Evolutionary conservation across 768 basidiomycete genomes (phyloP).

Genomic region (Amanita rubescens): DNA sequence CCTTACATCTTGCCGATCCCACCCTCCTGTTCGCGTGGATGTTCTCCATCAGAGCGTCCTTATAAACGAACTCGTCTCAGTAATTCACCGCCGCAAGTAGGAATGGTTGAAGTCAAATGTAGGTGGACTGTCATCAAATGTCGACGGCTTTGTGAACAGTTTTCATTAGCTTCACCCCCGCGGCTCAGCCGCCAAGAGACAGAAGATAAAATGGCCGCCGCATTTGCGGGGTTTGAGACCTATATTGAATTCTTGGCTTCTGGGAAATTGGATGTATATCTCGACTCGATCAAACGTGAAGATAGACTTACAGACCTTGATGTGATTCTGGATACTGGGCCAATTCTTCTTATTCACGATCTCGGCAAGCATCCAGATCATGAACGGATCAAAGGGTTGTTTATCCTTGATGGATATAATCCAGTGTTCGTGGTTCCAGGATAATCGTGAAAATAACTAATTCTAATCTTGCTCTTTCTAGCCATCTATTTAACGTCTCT

Average conservation of each 20-base stretch:
- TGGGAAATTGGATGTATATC: too few relatives aligned
- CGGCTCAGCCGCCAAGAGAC: constrained; percentile 5
- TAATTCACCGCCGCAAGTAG: constrained; percentile 1
- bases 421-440: too few relatives aligned
- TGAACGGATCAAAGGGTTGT: too few relatives aligned
- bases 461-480: too few relatives aligned
- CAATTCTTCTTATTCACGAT: too few relatives aligned
- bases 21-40: background rate
- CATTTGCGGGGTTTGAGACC: constrained; percentile 8
- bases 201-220: constrained; percentile 5
- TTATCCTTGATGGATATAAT: too few relatives aligned
- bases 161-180: constrained; percentile 9
- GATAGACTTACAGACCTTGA: too few relatives aligned
- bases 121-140: constrained; percentile 11
- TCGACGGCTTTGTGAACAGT: constrained; percentile 10
- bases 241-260: background rate
- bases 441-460: too few relatives aligned
- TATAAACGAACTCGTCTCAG: constrained; percentile 1
- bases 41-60: constrained; percentile 1
- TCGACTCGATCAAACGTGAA: too few relatives aligned
- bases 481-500: too few relatives aligned
- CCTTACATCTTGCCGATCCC: background rate
- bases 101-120: constrained; percentile 4
- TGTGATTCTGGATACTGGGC: too few relatives aligned
- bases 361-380: too few relatives aligned